Evolutionary conservation across 1,284 basidiomycete species (phyloP), one percentile per base, ranked within the genome.

Genomic region (Lentinula novae-zelandiae): DNA sequence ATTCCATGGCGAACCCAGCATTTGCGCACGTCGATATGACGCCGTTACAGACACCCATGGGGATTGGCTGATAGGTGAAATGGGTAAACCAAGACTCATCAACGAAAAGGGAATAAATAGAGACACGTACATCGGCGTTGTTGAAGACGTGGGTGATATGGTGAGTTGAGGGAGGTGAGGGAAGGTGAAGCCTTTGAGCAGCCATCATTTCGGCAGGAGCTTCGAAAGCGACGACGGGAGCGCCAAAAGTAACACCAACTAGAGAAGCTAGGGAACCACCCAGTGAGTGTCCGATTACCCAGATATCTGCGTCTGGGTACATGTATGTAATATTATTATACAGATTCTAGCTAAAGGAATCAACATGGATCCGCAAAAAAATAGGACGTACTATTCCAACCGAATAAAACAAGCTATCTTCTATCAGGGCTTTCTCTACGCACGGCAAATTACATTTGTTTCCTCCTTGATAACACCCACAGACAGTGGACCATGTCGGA

Each of bases 171-270:
- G 83, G 83, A 6, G 84, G 83, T 22, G 77, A 75, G 36, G 86
- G 85, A 4, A 96, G 82, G 71, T 96, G 93, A n/a, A 96, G 79
- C 15, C 94, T 81, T 40, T 76, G 70, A 0, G 92, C 84, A 8
- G 93, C 87, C 55, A 93, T 75, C 50, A 82, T 83, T 71, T 95
- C 93, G 2, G 84, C 91, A 0, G 92, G 92, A 0, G 90, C 81
- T 75, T 95, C 92, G 68, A 93, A 94, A 0, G 92, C 83, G n/a
- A 96, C 86, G 4, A 88, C 89, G 0, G 94, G 94, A 10, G 83
- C 84, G 36, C 93, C 94, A 69, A 95, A 96, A 0, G 93, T 93
- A 9, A 84, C 79, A 0, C 90, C 92, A 10, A 96, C 76, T 17
- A 96, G 79, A 0, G 90, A 84, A 0, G 92, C 86, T n/a, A 96